Conservation (phyloP, 2,329 filamentous ascomycete genomes). For the Aureobasidium musti region DNA sequence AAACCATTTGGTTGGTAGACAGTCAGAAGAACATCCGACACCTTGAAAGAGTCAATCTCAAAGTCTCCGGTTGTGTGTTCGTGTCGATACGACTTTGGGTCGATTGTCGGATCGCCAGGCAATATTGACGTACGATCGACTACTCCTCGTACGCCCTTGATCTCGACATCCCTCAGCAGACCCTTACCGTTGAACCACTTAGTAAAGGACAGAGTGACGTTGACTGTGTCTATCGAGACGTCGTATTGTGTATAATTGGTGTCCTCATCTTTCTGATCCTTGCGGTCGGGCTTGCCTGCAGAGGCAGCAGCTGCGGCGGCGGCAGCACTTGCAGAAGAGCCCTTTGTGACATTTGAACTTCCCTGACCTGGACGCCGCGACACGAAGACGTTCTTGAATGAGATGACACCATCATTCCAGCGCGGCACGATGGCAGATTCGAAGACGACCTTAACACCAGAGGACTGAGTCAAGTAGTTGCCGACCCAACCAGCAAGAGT, state of each 20-base stretch:
- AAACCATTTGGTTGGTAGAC: conserved; percentile 88
- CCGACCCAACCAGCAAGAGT: conserved; percentile 90
- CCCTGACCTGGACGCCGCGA: conserved; percentile 84
- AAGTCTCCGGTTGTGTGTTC: conserved; percentile 91
- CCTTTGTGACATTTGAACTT: conserved; percentile 83
- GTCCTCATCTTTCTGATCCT: conserved; percentile 71
- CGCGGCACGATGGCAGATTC: conserved; percentile 97
- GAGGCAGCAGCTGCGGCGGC: conserved; percentile 74
- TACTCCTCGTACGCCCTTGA: conserved; percentile 89
- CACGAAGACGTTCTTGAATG: conserved; percentile 94
- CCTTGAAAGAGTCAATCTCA: conserved; percentile 93
- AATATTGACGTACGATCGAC: conserved; percentile 83
- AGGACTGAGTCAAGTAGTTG: conserved; percentile 92
- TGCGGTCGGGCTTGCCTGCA: conserved; percentile 45
- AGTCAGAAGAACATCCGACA: conserved; percentile 89
- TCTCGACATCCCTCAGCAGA: conserved; percentile 84
- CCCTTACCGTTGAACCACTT: conserved; percentile 99
- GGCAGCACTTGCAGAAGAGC: conserved; percentile 79
- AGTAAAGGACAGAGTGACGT: conserved; percentile 94
- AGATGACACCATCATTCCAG: conserved; percentile 94
- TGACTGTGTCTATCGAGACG: conserved; percentile 89
- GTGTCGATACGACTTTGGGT: conserved; percentile 85
- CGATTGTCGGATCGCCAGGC: conserved; percentile 62
- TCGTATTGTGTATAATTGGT: conserved; percentile 99
- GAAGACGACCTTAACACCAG: conserved; percentile 90